A percentile compares a stretch with the other conserved stretches of the same genome.
These are phyloP conservation scores for Microcyclospora tardicrescens DNA, from an alignment of 2,329 filamentous ascomycete species.

Conservation along the genomic window DNA sequence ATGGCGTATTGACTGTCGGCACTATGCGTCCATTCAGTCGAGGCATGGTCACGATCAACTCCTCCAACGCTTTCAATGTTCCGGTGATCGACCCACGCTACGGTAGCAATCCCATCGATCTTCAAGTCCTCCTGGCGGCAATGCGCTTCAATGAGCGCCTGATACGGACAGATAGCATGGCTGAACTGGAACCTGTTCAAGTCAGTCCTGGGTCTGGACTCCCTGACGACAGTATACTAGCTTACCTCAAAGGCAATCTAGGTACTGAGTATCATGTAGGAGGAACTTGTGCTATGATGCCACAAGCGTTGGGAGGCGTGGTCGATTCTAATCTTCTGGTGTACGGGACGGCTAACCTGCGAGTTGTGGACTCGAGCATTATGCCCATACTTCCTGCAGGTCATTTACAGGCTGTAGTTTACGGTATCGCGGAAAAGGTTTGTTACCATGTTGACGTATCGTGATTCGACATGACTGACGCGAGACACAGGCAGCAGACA, in stretches of 20 bases:
- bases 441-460: background rate
- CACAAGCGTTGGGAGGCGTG: slow-evolving; percentile 36
- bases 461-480: background rate
- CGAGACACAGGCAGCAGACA: slow-evolving; percentile 30
- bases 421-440: slow-evolving; percentile 29
- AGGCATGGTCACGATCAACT: slow-evolving; percentile 29
- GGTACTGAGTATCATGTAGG: slow-evolving; percentile 38
- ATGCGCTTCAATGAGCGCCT: slow-evolving; percentile 19
- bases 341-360: slow-evolving; percentile 32
- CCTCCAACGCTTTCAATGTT: slow-evolving; percentile 25
- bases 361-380: slow-evolving; percentile 34
- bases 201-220: slow-evolving; percentile 14
- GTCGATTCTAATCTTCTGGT: slow-evolving; percentile 33
- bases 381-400: slow-evolving; percentile 32
- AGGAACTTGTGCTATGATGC: slow-evolving; percentile 41
- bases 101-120: slow-evolving; percentile 32
- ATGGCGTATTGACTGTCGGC: slow-evolving; percentile 18
- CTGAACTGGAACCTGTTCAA: slow-evolving; percentile 11
- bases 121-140: slow-evolving; percentile 14
- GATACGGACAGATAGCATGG: slow-evolving; percentile 13
- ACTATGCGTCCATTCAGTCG: slow-evolving; percentile 33
- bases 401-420: slow-evolving; percentile 22
- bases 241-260: slow-evolving; percentile 16
- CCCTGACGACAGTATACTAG: slow-evolving; percentile 16
- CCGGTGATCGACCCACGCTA: slow-evolving; percentile 33